phyloP scores from a whole-genome alignment of 257 asterid species.

The Plectranthus barbatus region DNA sequence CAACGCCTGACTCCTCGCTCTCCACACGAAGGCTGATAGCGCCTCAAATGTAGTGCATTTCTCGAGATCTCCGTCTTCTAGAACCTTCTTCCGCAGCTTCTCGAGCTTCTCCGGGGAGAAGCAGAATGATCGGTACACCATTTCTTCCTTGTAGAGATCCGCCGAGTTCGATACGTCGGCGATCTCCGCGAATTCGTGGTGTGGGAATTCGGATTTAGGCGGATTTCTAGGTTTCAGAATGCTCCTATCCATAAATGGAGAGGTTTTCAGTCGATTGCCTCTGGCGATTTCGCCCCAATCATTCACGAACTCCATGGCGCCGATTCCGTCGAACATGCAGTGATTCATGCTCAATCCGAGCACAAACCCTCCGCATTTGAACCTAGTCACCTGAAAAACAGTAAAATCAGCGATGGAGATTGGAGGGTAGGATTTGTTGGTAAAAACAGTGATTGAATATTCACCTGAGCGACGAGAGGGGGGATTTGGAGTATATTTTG shows the following conservation, averaged over 20 bases:
- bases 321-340: conserved; percentile 85
- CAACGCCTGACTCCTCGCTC: conserved; percentile 58
- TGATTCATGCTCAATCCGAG: conserved; percentile 85
- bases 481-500: conserved; percentile 59
- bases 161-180: conserved; percentile 50
- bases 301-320: conserved; percentile 86
- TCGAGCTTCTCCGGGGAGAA: conserved; percentile 65
- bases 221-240: conserved; percentile 65
- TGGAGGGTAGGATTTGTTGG: too few relatives aligned
- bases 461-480: conserved; percentile 77
- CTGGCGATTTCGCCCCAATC: conserved; percentile 78
- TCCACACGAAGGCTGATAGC: conserved; percentile 77
- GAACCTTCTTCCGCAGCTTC: conserved; percentile 38
- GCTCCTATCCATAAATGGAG: conserved; percentile 71
- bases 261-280: conserved; percentile 39
- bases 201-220: conserved; percentile 53
- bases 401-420: neutral
- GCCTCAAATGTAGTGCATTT: conserved; percentile 84
- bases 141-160: conserved; percentile 55
- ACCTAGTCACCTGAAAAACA: conserved; percentile 57
- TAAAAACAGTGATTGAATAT: neutral
- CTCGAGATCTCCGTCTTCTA: conserved; percentile 32
- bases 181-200: conserved; percentile 72
- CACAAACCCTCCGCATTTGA: conserved; percentile 91
- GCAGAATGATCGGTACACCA: conserved; percentile 60